Conservation (phyloP, 148 eudicot genomes). For the Nepenthes mirabilis region DNA sequence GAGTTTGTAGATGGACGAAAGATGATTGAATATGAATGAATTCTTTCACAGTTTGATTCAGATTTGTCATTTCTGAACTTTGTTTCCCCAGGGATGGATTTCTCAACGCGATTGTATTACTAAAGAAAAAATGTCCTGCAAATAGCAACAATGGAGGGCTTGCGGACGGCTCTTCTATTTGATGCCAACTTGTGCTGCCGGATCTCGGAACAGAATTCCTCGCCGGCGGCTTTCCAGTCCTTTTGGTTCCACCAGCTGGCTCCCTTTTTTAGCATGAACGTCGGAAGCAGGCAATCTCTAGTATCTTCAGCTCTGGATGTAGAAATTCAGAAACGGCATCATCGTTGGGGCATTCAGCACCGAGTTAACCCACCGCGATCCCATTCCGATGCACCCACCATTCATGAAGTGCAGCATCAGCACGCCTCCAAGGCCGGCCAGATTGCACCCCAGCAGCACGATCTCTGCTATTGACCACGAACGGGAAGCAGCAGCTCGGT, state of each 20-base stretch:
- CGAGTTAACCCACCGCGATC: constrained; percentile 72
- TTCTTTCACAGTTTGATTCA: neutral
- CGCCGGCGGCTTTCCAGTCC: too few relatives aligned
- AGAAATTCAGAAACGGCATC: constrained; percentile 54
- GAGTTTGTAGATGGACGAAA: neutral
- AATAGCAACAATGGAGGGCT: too few relatives aligned
- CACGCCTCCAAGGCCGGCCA: constrained; percentile 52
- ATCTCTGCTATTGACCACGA: constrained; percentile 54
- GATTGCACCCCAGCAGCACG: constrained; percentile 36
- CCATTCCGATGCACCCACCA: constrained; percentile 88
- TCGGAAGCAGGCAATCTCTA: too few relatives aligned
- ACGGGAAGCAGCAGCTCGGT: constrained; percentile 59
- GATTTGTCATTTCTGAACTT: too few relatives aligned
- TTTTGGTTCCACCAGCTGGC: too few relatives aligned
- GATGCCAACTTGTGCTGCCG: too few relatives aligned
- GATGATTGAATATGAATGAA: neutral
- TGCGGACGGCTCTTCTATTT: too few relatives aligned
- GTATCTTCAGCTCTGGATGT: constrained; percentile 18
- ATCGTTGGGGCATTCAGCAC: constrained; percentile 53
- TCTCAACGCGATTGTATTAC: too few relatives aligned
- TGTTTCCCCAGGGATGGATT: too few relatives aligned
- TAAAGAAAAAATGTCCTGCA: too few relatives aligned
- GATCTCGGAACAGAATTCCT: too few relatives aligned
- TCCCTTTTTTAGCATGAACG: too few relatives aligned
- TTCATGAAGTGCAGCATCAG: constrained; percentile 45